Evolutionary conservation across 2,329 filamentous ascomycete species (phyloP), one percentile per base, ranked within the genome.

Genomic region (Aspergillus fructus): DNA sequence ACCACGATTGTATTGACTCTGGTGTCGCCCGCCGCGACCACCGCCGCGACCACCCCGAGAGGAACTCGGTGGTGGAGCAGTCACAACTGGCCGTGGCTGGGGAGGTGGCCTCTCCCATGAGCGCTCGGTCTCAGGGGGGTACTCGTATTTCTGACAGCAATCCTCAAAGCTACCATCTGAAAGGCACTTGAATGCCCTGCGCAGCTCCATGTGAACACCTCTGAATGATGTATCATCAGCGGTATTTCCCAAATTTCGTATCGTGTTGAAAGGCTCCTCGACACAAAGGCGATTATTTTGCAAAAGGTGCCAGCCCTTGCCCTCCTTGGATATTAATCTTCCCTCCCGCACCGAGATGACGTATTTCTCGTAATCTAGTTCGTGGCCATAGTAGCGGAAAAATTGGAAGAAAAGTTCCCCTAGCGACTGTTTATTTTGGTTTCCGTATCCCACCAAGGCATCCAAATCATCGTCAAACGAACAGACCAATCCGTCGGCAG

Each of bases 141-240:
- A 97, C 56, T 90, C 86, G 68, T 88, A 99, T 71, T 93, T 85
- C 71, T 96, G 90, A 73, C 93, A 97, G 71, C 89, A 93, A 67
- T 91, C 87, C 4, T 87, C 84, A 45, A 99, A 81, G 66, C 94
- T 91, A 21, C 86, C 90, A 51, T 89, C 84, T 2, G 89, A 86
- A 17, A 97, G 84, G 55, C 91, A 76, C 57, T 92, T 89, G 71
- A 96, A 97, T 1, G 94, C 94, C 63, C 92, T 84, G 60, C 94
- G 86, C 49, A 99, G 80, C 75, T 99, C 94, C 64, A 91, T 75
- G 71, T 99, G 94, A 30, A 99, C 84, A 1, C 94, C 94, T 50
- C 89, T 86, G 76, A 96, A 97, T 0, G 94, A 93, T 43, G 90
- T 96, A 71, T 96, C 93, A 71, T 99, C 94, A 8, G 92, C 94